Evolutionary conservation across 2,329 filamentous ascomycete species (phyloP), one percentile per base, ranked within the genome.

Genomic region (Cylindrodendrum hubeiense): DNA sequence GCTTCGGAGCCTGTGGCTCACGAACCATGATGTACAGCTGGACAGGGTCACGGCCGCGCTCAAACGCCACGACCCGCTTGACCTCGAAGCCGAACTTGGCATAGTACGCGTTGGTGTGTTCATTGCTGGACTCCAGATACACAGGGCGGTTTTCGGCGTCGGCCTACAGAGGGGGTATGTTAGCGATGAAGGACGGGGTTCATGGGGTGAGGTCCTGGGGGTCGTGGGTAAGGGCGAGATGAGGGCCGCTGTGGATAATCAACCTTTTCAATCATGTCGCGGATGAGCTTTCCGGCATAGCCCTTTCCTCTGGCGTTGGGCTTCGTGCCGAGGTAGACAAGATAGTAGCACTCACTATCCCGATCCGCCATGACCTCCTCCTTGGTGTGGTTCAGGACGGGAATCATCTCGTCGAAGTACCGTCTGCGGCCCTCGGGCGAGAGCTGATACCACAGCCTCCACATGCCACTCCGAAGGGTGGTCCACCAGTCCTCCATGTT

Each of bases 281-380:
- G 85, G 68, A 96, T 88, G 67, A 95, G 84, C 80, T 89, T 90
- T 70, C 85, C 85, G 17, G 89, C 92, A 78, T 93, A 93, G 12
- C 93, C 93, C 71, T 90, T 90, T 51, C 92, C 89, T 66, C 91
- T 88, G 5, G 90, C 89, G 66, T 84, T 85, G 34, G 91, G 89
- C 78, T 90, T 91, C 54, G 92, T 94, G 67, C 93, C 93, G 66
- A 97, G 84, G 79, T 95, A 96, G 51, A 94, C 92, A 59, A 97
- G 89, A 78, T 96, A 96, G 86, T 93, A 96, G 75, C 87, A 90
- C 66, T 91, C 84, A 71, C 84, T 78, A 76, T 93, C 90, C 54
- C 89, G 86, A 41, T 86, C 83, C 22, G 91, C 90, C 78, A 96
- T 86, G 66, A 92, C 85, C 66, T 88, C 84, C 66, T 85, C 82